Evolutionary conservation across 164 flowering plant genomes (phyloP), one percentile per base, ranked within the genome.

Genomic region (Buxus sempervirens): DNA sequence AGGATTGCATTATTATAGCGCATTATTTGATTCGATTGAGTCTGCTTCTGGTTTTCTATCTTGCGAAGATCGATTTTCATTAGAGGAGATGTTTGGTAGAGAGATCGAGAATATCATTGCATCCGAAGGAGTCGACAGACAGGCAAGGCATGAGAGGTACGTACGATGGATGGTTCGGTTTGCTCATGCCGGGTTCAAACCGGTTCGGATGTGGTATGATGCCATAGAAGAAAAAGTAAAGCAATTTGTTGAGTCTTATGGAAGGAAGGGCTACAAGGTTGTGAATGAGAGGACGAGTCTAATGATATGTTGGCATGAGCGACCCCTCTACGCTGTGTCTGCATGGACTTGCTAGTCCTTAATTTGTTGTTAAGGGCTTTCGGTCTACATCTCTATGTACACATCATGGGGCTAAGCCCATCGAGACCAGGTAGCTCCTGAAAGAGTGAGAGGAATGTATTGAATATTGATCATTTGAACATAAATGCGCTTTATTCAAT

Each of bases 261-360:
- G 75, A 12, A 63, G 53, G 26, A 45, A 70, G 36, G 80, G 83
- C 0, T 83, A 70, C 61, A 83, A 74, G 45, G 66, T 77, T 42
- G 42, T 60, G 15, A 60, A 27, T 28, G 68, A 79, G 56, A 77
- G 66, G 21, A 61, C 64, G 16, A 55, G 76, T 51, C 62, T 76
- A 67, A 72, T 75, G 74, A 79, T 83, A 48, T 83, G 84, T 66
- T 83, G 86, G 86, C 81, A 79, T 54, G 82, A 77, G 28, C 60
- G 83, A 20, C 82, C 84, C 16, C 72, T 83, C 12, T 81, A 72
- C 64, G 75, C 86, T 1, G 73, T 75, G 9, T 77, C 83, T 0
- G 81, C 81, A 8, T 83, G 86, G 84, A 66, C 42, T 53, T 73
- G 79, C 65, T 69, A 70, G 38, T 32, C 3, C 38, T 32, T 32